Conservation (phyloP, 2,329 filamentous ascomycete genomes). For the Tricladium varicosporioides region DNA sequence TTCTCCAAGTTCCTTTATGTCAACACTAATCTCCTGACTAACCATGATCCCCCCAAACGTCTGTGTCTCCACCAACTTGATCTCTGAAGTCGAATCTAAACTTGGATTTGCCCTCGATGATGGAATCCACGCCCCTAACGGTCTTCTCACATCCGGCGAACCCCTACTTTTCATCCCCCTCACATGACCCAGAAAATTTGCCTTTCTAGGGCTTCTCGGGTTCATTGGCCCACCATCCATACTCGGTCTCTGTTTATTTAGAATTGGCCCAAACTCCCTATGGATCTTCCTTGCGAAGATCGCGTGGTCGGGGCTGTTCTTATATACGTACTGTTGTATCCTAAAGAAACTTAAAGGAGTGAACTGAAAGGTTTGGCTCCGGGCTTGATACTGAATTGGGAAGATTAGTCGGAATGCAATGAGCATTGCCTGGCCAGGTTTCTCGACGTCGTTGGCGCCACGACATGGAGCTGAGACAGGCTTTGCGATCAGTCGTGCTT, state of each 20-base stretch:
- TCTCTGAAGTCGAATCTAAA: conserved; percentile 5
- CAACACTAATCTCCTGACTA: conserved; percentile 59
- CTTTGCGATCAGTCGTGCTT: conserved; percentile 44
- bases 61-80: conserved; percentile 11
- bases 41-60: conserved; percentile 60
- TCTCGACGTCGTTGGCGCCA: conserved; percentile 21
- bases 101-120: neutral
- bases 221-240: neutral
- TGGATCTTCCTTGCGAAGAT: conserved; percentile 59
- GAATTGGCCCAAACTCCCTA: conserved; percentile 54
- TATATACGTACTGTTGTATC: conserved; percentile 59
- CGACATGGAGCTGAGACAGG: conserved; percentile 43
- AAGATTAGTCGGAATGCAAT: conserved; percentile 57
- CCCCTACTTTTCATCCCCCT: neutral
- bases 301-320: conserved; percentile 50
- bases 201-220: neutral
- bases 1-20: conserved; percentile 34
- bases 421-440: conserved; percentile 36
- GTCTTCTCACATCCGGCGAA: neutral
- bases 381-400: conserved; percentile 53
- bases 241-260: conserved; percentile 23
- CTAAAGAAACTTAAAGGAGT: conserved; percentile 63
- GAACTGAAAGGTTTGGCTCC: conserved; percentile 52
- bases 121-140: neutral
- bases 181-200: neutral